Evolutionary conservation across 495 filamentous ascomycete genomes (phyloP).

Genomic region (Aspergillus kassunensis): DNA sequence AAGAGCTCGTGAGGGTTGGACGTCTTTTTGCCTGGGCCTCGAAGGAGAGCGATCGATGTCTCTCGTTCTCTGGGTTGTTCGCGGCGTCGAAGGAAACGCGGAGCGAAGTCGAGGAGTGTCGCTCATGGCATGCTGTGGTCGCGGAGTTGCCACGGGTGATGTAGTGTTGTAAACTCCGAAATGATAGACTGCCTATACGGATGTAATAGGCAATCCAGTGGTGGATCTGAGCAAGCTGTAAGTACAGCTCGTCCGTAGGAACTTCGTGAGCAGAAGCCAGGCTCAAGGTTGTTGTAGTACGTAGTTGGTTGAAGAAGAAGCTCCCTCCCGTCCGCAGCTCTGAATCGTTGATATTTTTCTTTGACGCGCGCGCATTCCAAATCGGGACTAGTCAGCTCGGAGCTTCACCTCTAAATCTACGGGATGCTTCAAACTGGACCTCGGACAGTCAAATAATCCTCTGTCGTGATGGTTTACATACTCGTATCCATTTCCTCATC

Average conservation of each 20-base stretch:
- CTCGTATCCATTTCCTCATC: too few relatives aligned
- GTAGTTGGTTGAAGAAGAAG: not conserved
- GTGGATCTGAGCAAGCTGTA: not conserved
- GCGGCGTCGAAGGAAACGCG: slow-evolving; percentile 65
- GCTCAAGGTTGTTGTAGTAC: not conserved
- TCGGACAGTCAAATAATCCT: too few relatives aligned
- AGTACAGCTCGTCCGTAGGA: not conserved
- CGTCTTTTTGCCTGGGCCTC: slow-evolving; percentile 25
- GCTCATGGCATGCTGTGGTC: slow-evolving; percentile 63
- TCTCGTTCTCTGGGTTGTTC: slow-evolving; percentile 35
- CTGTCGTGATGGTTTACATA: too few relatives aligned
- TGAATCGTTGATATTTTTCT: slow-evolving; percentile 2
- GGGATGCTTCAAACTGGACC: too few relatives aligned
- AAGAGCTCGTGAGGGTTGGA: slow-evolving; percentile 24
- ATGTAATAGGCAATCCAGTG: not conserved
- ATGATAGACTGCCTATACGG: not conserved
- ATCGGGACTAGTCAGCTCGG: slow-evolving; percentile 8
- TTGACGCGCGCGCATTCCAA: slow-evolving; percentile 8
- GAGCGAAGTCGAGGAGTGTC: slow-evolving; percentile 69
- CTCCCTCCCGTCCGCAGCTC: not conserved
- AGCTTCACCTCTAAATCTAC: too few relatives aligned
- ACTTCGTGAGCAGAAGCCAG: not conserved
- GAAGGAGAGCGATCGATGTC: slow-evolving; percentile 31
- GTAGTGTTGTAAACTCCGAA: slow-evolving; percentile 2
- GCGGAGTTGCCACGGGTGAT: slow-evolving; percentile 15